phyloP scores from a whole-genome alignment of 23 red algal genomes.

The Gracilariopsis chorda region DNA sequence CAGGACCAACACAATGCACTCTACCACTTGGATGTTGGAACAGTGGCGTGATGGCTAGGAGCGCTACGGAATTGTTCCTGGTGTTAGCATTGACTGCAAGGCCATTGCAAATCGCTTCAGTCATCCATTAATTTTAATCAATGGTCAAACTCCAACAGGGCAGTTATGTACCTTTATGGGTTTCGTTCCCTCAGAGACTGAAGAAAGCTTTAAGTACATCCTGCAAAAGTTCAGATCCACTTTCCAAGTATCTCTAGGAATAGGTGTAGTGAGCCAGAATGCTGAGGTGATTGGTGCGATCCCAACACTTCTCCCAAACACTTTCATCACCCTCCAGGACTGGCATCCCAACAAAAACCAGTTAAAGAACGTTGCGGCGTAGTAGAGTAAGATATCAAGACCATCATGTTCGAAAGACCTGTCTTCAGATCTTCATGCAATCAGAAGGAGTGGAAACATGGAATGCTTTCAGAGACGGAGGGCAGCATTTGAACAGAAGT shows the following conservation, averaged over 20 bases:
- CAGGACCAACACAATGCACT: not conserved
- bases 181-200: no score
- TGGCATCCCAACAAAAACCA: slow-evolving; percentile 6
- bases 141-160: no score
- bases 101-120: not conserved
- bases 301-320: not conserved
- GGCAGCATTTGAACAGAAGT: not conserved
- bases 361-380: not conserved
- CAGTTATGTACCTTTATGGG: no score
- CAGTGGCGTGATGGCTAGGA: not conserved
- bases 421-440: not conserved
- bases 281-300: not conserved
- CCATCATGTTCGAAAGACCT: not conserved
- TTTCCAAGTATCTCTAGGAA: not conserved
- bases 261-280: not conserved
- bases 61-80: not conserved
- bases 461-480: not conserved
- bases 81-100: not conserved
- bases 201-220: not conserved
- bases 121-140: not conserved
- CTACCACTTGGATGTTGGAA: not conserved
- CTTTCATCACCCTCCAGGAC: not conserved
- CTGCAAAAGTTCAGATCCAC: not conserved
- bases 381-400: not conserved
- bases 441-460: not conserved